Conservation (phyloP, 371 early-diverging fungal genomes). For the Rhizopus stolonifer region DNA sequence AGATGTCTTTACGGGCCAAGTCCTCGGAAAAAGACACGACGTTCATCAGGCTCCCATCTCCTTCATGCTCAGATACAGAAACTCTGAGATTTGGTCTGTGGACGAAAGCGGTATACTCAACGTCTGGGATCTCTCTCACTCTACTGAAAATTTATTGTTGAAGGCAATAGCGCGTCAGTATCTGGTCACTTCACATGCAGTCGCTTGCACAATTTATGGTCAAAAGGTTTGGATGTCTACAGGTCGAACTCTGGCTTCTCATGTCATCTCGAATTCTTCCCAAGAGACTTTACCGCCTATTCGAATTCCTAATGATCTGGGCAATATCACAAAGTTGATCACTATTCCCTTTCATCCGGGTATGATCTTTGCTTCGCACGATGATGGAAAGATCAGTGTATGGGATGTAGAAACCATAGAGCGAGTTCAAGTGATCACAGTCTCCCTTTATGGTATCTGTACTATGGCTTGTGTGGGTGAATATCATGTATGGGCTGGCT, state of each 20-base stretch:
- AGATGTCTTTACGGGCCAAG: slow-evolving; percentile 43
- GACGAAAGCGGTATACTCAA: slow-evolving; percentile 73
- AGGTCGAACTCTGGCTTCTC: slow-evolving; percentile 53
- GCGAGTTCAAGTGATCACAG: slow-evolving; percentile 48
- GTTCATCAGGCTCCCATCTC: slow-evolving; percentile 61
- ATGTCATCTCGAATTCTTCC: slow-evolving; percentile 29
- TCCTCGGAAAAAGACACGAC: slow-evolving; percentile 51
- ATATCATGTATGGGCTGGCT: slow-evolving; percentile 76
- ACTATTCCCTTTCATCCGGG: slow-evolving; percentile 43
- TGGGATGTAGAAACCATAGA: slow-evolving; percentile 63
- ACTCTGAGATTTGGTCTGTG: slow-evolving; percentile 68
- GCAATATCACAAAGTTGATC: slow-evolving; percentile 62
- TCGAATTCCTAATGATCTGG: slow-evolving; percentile 53
- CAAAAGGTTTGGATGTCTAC: slow-evolving; percentile 63
- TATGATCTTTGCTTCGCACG: slow-evolving; percentile 72
- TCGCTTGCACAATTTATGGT: slow-evolving; percentile 47
- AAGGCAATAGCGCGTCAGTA: slow-evolving; percentile 26
- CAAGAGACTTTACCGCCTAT: slow-evolving; percentile 17
- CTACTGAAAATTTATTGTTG: slow-evolving; percentile 18
- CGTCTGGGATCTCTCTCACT: slow-evolving; percentile 60
- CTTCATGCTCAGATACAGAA: slow-evolving; percentile 60
- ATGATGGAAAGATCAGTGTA: slow-evolving; percentile 76
- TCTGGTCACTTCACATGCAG: slow-evolving; percentile 17
- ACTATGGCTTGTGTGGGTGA: slow-evolving; percentile 64
- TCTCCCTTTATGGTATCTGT: slow-evolving; percentile 70